Base-by-base conservation (phyloP, 768 basidiomycete species). In the Trametes cubensis region DNA sequence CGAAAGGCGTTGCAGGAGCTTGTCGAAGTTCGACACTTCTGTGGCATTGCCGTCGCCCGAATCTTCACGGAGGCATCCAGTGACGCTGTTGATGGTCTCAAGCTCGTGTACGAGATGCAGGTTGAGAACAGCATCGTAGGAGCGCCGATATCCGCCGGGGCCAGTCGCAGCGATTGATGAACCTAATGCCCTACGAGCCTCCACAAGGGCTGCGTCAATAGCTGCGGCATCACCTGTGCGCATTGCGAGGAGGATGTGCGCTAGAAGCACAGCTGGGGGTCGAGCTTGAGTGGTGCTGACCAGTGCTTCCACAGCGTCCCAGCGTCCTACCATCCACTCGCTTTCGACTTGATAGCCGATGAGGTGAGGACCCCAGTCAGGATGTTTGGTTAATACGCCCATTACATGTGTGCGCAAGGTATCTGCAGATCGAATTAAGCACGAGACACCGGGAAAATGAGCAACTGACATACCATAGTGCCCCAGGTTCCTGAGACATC, bases 271-370 rank as follows among this genome's bases (percentile, higher is more conserved):
- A 26, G 89, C 81, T 0, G 93, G 79, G 0, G 83, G 80, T 21
- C 82, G 79, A 14, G 76, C 72, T n/a, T 80, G 75, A 18, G 80
- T 77, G 28, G 75, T 77, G 41, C 80, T 76, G 21, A 87, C 81
- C 45, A 92, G 79, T 18, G 76, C 75, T 54, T 85, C 80, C 17
- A 99, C 90, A 53, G 90, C 89, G 2, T 83, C 80, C 95, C 95
- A 98, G 66, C 95, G 94, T 6, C 94, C 91, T 38, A 94, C 89
- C 85, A 95, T 95, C 89, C 95, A 96, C 1, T 94, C 92, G 63
- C 94, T 92, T 77, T 99, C 95, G 13, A 91, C 86, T 67, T 94
- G 91, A 70, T 94, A 98, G 0, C 88, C 87, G 6, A 88, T 85
- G 13, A 99, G 78, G 3, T 82, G 80, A 6, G 79, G 71, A 60